Conservation (phyloP, 306 rosid species). For the Vigna unguiculata region DNA sequence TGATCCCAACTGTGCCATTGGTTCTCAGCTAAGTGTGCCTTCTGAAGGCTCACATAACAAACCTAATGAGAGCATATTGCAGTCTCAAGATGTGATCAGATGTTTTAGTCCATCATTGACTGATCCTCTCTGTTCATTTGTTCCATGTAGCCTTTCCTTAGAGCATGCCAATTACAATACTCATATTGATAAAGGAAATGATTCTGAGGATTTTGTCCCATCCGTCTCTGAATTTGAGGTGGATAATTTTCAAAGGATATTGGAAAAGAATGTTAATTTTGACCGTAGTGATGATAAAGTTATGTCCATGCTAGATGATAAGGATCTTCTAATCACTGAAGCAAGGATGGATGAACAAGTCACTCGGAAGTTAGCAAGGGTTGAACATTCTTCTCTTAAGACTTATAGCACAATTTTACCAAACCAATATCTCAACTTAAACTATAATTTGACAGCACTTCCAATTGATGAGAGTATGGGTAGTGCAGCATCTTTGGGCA, state of each 20-base stretch:
- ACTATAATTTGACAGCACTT: constrained; percentile 45
- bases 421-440: constrained; percentile 47
- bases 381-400: constrained; percentile 53
- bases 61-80: constrained; percentile 47
- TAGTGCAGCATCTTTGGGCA: constrained; percentile 48
- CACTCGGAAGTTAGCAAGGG: constrained; percentile 39
- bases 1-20: constrained; percentile 49
- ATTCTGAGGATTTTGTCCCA: constrained; percentile 43
- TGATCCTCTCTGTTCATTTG: constrained; percentile 92
- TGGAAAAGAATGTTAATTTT: constrained; percentile 41
- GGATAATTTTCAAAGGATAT: constrained; percentile 45
- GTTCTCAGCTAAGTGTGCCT: constrained; percentile 63
- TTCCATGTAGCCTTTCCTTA: constrained; percentile 81
- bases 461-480: constrained; percentile 45
- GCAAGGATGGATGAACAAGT: constrained; percentile 33
- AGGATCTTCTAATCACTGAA: constrained; percentile 46
- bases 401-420: constrained; percentile 61
- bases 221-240: constrained; percentile 49
- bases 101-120: constrained; percentile 67
- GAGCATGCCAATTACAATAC: constrained; percentile 47
- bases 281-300: constrained; percentile 42
- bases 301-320: constrained; percentile 39
- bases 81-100: constrained; percentile 71
- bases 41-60: constrained; percentile 52
- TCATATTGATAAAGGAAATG: constrained; percentile 49